These are phyloP conservation scores for Thalassiosira hispida DNA, from an alignment of 352 stramenopile species.

Conservation along the genomic window DNA sequence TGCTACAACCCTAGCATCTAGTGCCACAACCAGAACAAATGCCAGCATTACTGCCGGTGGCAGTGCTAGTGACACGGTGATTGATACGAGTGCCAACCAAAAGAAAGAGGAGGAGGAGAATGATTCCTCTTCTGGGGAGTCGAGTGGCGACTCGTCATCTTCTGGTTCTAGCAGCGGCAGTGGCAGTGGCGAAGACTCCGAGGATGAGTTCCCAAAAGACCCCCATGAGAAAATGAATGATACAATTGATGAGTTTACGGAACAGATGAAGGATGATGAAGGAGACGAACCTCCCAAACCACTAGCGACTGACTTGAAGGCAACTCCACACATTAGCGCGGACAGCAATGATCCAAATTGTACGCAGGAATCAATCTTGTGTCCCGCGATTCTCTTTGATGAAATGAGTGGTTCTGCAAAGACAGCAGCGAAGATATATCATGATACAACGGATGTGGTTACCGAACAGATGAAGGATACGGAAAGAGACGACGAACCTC, in stretches of 20 bases:
- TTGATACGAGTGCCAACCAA: background rate
- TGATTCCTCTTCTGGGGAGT: background rate
- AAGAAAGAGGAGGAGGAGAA: slow-evolving; percentile 2
- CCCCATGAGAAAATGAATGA: background rate
- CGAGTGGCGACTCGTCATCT: slow-evolving; percentile 11
- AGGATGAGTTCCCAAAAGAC: background rate
- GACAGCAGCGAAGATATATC: too few species aligned
- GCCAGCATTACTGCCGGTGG: too few species aligned
- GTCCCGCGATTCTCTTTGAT: slow-evolving; percentile 19
- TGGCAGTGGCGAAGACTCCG: slow-evolving; percentile 4
- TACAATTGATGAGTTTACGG: too few species aligned
- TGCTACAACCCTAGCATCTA: too few species aligned
- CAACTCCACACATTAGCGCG: background rate
- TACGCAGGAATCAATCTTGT: slow-evolving; percentile 20
- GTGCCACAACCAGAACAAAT: too few species aligned
- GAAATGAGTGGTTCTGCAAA: too few species aligned
- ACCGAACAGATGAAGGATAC: too few species aligned
- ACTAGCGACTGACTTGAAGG: too few species aligned
- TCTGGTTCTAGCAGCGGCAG: slow-evolving; percentile 12
- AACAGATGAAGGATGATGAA: background rate
- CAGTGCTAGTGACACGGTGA: too few species aligned
- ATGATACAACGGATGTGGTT: too few species aligned
- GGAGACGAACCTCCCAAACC: too few species aligned
- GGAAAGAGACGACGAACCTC: too few species aligned
- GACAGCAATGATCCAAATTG: slow-evolving; percentile 12